Conservation (phyloP, 495 filamentous ascomycete species). For the Neurospora hispaniola region DNA sequence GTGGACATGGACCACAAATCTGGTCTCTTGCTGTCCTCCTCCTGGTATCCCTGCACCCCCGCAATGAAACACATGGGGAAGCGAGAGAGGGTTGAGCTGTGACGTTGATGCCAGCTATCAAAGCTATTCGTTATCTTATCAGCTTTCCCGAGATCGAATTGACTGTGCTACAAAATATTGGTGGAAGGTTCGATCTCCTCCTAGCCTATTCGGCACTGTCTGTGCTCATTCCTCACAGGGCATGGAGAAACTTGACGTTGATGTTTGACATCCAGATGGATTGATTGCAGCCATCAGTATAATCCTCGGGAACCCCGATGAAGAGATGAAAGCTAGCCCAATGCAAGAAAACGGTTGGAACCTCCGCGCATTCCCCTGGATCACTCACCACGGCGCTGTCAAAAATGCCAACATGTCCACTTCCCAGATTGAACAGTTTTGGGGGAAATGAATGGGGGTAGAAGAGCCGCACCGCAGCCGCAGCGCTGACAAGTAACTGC, state of each 20-base stretch:
- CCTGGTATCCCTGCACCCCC: neutral
- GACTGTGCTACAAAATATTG: neutral
- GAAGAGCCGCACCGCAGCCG: neutral
- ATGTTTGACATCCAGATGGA: neutral
- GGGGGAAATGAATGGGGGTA: neutral
- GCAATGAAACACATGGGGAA: neutral
- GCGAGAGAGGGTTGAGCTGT: neutral
- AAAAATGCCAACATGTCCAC: neutral
- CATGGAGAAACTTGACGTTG: neutral
- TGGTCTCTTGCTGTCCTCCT: neutral
- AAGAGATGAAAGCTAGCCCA: neutral
- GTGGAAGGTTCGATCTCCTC: neutral
- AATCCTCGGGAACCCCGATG: no score
- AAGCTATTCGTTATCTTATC: neutral
- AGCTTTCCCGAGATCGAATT: neutral
- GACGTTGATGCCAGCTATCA: neutral
- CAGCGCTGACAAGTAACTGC: neutral
- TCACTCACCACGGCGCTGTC: neutral
- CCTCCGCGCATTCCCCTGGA: neutral
- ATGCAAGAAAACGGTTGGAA: neutral
- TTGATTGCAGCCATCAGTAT: neutral
- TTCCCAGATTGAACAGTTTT: neutral
- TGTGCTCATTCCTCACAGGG: neutral
- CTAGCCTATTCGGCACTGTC: neutral
- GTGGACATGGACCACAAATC: neutral